Evolutionary conservation across 345 rosid species (phyloP), one percentile per base, ranked within the genome.

Genomic region (Tarenaya hassleriana): DNA sequence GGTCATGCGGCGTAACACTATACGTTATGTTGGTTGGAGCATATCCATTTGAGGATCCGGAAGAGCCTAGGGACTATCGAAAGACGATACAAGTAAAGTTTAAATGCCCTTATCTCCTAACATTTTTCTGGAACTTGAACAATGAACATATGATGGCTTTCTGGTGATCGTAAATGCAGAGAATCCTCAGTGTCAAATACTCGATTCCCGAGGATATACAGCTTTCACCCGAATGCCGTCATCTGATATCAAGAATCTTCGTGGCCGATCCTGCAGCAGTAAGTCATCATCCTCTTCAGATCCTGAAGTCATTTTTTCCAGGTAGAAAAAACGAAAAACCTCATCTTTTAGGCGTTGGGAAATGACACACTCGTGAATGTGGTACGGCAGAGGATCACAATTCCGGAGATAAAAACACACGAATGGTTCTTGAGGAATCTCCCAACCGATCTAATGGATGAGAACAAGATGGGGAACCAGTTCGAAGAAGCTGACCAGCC

Each of bases 21-120:
- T 92, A 81, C 20, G 95, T 92, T 46, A 92, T 88, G 98, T 63
- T 92, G 75, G 97, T 92, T 47, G 98, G 97, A 61, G 90, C 87
- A 5, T 88, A 88, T 75, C 97, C 98, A 41, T 92, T 92, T 49
- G 97, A 92, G 69, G 96, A 87, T 69, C 96, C 96, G 27, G 86
- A 79, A 5, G 84, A 84, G 70, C 98, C 96, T 40, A 79, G 76
- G 66, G 89, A 88, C 47, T 81, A 83, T 59, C 79, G 94, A 52
- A 88, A 67, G 73, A 88, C 95, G 4, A 85, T 92, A 47, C 95
- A 85, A 18, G 98, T 92, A 75, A 56, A 0, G 3, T 8, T 11
- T 16, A 1, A 4, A 52, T 33, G 11, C 13, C 34, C 40, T 12
- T 35, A n/a, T n/a, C n/a, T n/a, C n/a, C n/a, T n/a, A n/a, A n/a